Evolutionary conservation across 2,329 filamentous ascomycete species (phyloP).

Genomic region (Fusarium gaditjirri): DNA sequence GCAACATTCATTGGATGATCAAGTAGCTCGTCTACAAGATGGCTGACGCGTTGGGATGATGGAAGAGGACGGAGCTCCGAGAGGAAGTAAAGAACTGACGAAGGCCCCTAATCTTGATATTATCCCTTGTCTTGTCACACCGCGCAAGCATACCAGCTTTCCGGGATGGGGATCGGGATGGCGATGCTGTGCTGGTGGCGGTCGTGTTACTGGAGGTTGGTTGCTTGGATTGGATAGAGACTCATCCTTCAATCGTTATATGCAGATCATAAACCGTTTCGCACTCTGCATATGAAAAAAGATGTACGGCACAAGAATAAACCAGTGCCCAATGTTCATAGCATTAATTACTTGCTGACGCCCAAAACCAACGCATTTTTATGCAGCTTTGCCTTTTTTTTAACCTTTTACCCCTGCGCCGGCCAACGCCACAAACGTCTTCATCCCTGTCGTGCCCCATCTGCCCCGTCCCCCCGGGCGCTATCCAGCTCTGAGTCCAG

Average conservation of each 20-base stretch:
- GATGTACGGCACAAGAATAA: neutral
- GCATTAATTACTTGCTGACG: neutral
- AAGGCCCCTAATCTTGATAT: conserved; percentile 23
- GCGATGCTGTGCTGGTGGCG: neutral
- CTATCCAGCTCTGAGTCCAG: conserved; percentile 12
- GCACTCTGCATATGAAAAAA: neutral
- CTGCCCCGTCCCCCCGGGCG: neutral
- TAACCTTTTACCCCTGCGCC: conserved; percentile 25
- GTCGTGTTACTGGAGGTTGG: neutral
- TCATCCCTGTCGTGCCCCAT: conserved; percentile 11
- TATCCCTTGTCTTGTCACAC: conserved; percentile 23
- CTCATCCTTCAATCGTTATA: neutral
- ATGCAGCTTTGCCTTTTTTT: conserved; percentile 16
- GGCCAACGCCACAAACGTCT: conserved; percentile 31
- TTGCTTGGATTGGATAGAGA: neutral
- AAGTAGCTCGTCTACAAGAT: neutral
- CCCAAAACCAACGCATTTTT: conserved; percentile 2
- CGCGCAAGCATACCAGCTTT: conserved; percentile 17
- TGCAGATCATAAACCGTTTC: neutral
- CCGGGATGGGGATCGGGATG: conserved; percentile 5
- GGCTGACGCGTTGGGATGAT: conserved; percentile 14
- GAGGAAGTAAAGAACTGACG: neutral
- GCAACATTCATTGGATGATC: conserved; percentile 1
- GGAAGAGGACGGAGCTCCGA: neutral
- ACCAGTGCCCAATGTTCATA: neutral